phyloP scores from a whole-genome alignment of 2,329 filamentous ascomycete species.

The Diaporthe destruens region DNA sequence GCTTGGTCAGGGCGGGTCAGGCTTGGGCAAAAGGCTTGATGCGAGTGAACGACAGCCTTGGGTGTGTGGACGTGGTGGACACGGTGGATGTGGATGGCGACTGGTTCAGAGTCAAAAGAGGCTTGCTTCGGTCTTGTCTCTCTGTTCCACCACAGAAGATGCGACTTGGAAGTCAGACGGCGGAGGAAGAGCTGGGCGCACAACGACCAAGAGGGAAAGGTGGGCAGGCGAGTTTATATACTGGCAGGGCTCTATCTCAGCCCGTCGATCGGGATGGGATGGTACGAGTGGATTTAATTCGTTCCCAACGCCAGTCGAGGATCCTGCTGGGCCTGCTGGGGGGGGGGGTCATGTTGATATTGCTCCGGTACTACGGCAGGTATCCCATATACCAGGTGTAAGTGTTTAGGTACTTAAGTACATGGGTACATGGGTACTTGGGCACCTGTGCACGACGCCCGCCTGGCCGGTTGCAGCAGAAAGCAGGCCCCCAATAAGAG shows the following conservation, averaged over 20 bases:
- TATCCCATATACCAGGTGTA: no score
- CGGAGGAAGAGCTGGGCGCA: background rate
- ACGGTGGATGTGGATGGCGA: background rate
- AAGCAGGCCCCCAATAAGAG: background rate
- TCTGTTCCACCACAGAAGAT: background rate
- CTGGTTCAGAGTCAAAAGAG: background rate
- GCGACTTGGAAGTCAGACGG: background rate
- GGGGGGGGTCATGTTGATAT: background rate
- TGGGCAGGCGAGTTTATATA: constrained; percentile 27
- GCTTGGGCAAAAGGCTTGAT: constrained; percentile 12
- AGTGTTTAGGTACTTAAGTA: no score
- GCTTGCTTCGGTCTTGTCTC: no score
- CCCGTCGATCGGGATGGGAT: constrained; percentile 13
- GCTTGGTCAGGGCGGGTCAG: constrained; percentile 15
- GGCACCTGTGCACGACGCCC: background rate
- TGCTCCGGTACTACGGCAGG: background rate
- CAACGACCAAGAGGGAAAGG: background rate
- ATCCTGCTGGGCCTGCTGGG: constrained; percentile 26
- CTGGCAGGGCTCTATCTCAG: constrained; percentile 10
- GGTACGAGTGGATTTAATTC: constrained; percentile 26
- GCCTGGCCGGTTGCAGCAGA: constrained; percentile 24
- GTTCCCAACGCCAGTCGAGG: constrained; percentile 18
- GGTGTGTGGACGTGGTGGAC: background rate
- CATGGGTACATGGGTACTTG: no score
- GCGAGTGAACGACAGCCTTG: background rate